Percentiles rank a stretch among this genome's conserved stretches.
These are phyloP conservation scores for Cytospora mali DNA, from an alignment of 2,329 filamentous ascomycete genomes.

Conservation along the genomic window DNA sequence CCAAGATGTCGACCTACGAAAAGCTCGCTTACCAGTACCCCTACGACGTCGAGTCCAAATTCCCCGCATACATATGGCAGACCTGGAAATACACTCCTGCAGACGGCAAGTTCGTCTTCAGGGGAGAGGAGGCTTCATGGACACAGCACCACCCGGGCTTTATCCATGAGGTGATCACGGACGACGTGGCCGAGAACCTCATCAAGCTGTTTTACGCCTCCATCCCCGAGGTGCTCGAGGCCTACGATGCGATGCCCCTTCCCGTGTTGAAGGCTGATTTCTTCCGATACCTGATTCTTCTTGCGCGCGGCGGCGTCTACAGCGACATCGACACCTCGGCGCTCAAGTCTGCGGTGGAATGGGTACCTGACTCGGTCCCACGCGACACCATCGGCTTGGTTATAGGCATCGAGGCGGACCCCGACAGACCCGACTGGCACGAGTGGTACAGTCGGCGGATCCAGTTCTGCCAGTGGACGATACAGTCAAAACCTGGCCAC, in stretches of 20 bases:
- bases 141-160: constrained; percentile 84
- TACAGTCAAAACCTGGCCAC: constrained; percentile 92
- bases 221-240: constrained; percentile 76
- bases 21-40: constrained; percentile 93
- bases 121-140: constrained; percentile 88
- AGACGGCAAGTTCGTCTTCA: constrained; percentile 76
- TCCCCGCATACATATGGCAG: constrained; percentile 98
- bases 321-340: constrained; percentile 90
- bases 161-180: constrained; percentile 96
- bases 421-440: constrained; percentile 88
- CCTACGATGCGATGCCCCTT: constrained; percentile 72
- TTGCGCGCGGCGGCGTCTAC: constrained; percentile 69
- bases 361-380: constrained; percentile 81
- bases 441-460: constrained; percentile 96
- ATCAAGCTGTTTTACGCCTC: constrained; percentile 85
- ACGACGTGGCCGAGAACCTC: constrained; percentile 79
- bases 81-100: constrained; percentile 91
- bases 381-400: constrained; percentile 80
- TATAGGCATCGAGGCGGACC: constrained; percentile 94
- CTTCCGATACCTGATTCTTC: constrained; percentile 72
- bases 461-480: constrained; percentile 99
- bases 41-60: constrained; percentile 85
- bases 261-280: constrained; percentile 79
- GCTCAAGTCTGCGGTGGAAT: constrained; percentile 79
- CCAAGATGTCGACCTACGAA: constrained; percentile 70